Base-by-base conservation (phyloP, 768 basidiomycete genomes). In the Trametes villosa region DNA sequence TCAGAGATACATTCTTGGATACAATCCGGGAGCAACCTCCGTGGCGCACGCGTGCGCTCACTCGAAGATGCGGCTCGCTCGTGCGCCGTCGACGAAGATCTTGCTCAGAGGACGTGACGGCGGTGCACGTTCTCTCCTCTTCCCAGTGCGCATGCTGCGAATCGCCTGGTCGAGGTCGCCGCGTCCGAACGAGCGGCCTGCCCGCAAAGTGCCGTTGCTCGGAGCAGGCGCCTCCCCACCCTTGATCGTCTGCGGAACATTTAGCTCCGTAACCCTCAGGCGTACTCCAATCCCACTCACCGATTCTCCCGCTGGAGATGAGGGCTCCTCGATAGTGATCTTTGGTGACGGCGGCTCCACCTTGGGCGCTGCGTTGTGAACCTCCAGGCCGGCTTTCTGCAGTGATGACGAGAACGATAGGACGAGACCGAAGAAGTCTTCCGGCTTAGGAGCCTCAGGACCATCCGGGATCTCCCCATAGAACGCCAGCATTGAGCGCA, bases 91-190 rank as follows among this genome's bases (percentile, higher is more conserved):
- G 51, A 90, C 67, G 68, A 93, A 92, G 29, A 94, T 91, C 80
- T 88, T 91, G 76, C 89, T 91, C 53, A 90, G 71, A 3, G 86
- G 88, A 47, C 86, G 60, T 13, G 64, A 60, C 9, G 46, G 77
- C 29, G 77, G 68, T 17, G 78, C 77, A 46, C 84, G 79, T 27
- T 73, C 75, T 61, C 85, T 77, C 46, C 83, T 78, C 70, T 80
- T 84, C 34, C 86, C 93, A 48, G 82, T 83, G 44, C 84, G 83
- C 78, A 94, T 83, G 62, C 87, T 93, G 18, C 90, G 86, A 40
- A 98, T 89, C 2, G 90, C 91, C 67, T 91, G 84, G 65, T 98
- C 94, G 31, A 96, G 74, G 55, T 89, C 89, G 11, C 94, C 94
- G 36, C 88, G 83, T 8, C 87, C 86, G 61, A 91, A 70, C 2